Base-by-base conservation (phyloP, 2,329 filamentous ascomycete species). In the Alternaria burnsii region DNA sequence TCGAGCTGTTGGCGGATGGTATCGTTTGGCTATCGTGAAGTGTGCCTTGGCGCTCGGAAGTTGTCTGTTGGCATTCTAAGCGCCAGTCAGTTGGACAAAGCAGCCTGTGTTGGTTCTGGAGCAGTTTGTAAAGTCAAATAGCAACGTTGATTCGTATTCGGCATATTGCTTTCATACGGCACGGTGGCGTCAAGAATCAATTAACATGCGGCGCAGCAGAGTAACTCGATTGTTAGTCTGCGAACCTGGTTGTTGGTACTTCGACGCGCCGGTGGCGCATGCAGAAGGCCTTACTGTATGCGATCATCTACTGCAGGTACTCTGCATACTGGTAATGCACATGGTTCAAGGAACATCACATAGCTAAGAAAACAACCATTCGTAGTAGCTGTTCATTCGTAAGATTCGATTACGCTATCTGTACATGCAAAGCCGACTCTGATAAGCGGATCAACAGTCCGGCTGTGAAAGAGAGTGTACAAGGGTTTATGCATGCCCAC, bases 381-480 rank as follows among this genome's bases (percentile, higher is more conserved):
- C n/a, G 43, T 50, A 18, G 34, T 12, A 14, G 28, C 34, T 54
- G 3, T 54, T 48, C 34, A 41, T 54, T 59, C 43, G 14, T 50
- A 26, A 50, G 20, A 36, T 38, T 51, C n/a, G 8, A 36, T 64
- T 59, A 55, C 53, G 32, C 24, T 52, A 48, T 52, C 59, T 44
- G 48, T 62, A 61, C 56, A 65, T 50, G 57, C 56, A 55, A 58
- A 59, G 50, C 52, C 59, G 53, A 58, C 57, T 57, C 53, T 40
- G 66, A 24, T 67, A 69, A 67, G 57, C 55, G 67, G 69, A 70
- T 75, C 74, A 76, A 77, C 75, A 78, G 75, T 75, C 75, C 74
- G 72, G 75, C 75, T 78, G 75, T 71, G 66, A 72, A 73, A 63
- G 55, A 58, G 66, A 63, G 66, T 58, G 61, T 58, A 62, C 57